Base-by-base conservation (phyloP, 164 flowering plant genomes). In the Sextonia rubra region DNA sequence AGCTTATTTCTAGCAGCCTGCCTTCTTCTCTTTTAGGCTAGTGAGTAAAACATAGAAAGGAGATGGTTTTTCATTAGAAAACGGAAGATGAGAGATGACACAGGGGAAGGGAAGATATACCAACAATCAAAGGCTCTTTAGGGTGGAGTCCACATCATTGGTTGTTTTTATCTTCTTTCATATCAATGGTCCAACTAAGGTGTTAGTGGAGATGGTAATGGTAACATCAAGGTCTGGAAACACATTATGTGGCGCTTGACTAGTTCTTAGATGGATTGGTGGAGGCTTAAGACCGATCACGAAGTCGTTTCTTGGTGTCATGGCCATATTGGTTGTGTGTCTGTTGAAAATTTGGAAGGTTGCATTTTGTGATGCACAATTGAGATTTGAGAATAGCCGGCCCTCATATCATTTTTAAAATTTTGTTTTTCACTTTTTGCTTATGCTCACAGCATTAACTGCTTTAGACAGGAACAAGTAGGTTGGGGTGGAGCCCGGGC, bases 41-140 rank as follows among this genome's bases (percentile, higher is more conserved):
- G 78, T 80, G 70, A 72, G 58, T 44, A 20, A 67, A 75, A 67
- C 76, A 81, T 80, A 82, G 66, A 71, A 20, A 69, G 73, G 75
- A 67, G 22, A 47, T 62, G 58, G 23, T 71, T 64, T 72, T 70
- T 71, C 64, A 74, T 74, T 74, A 65, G 64, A 14, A 56, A 58
- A 69, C 64, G 3, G 60, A 62, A 8, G 23, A 27, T 74, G 47
- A 24, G 64, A 55, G 32, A 26, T 26, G 44, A 8, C 44, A 37
- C 44, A 37, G 1, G 49, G 20, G 7, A 26, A 12, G 73, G 62
- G 55, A 12, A 52, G n/a, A 20, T 14, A 52, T 52, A 5, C 22
- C 44, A 48, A 4, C 22, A 60, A 44, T 60, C 23, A 37, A 37
- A 37, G 44, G 4, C 44, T 37, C 11, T 37, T 1, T 37, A 37